Conservation (phyloP, 75 land plant species). For the Selaginella tamariscina region DNA sequence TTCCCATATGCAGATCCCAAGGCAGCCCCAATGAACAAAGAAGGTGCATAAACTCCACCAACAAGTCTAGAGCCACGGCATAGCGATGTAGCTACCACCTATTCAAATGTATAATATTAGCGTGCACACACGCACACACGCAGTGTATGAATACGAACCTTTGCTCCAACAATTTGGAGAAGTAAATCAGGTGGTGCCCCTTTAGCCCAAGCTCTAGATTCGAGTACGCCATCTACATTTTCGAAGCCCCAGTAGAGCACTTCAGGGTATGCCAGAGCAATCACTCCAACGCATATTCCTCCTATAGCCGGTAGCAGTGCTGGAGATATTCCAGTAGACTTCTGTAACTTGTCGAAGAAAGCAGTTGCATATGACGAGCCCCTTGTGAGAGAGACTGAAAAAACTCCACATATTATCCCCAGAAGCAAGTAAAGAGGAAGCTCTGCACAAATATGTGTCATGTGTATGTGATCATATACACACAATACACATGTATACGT, state of each 20-base stretch:
- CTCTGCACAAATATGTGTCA: slow-evolving; percentile 43
- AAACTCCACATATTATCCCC: slow-evolving; percentile 73
- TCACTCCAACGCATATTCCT: slow-evolving; percentile 60
- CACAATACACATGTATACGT: background rate
- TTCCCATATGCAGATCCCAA: slow-evolving; percentile 97
- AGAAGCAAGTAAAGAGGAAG: slow-evolving; percentile 89
- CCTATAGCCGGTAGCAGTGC: slow-evolving; percentile 66
- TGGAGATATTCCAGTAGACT: slow-evolving; percentile 37
- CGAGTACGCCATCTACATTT: slow-evolving; percentile 82
- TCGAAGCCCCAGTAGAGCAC: slow-evolving; percentile 98
- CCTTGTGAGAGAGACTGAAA: slow-evolving; percentile 57
- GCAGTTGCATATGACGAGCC: slow-evolving; percentile 46
- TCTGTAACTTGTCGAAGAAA: slow-evolving; percentile 28
- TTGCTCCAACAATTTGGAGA: slow-evolving; percentile 71
- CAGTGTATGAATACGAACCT: no score
- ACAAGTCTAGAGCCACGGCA: slow-evolving; percentile 90
- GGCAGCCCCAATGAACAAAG: slow-evolving; percentile 94
- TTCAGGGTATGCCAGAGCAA: slow-evolving; percentile 85
- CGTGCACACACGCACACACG: no score
- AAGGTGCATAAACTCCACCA: slow-evolving; percentile 98
- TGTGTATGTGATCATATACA: background rate
- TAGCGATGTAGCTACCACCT: slow-evolving; percentile 76
- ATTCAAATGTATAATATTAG: no score
- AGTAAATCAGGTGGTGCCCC: slow-evolving; percentile 56
- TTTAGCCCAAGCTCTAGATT: slow-evolving; percentile 53